Percentiles rank a stretch among this genome's conserved stretches.
phyloP scores from a whole-genome alignment of 2,329 filamentous ascomycete species.

The Simplicillium aogashimaense region DNA sequence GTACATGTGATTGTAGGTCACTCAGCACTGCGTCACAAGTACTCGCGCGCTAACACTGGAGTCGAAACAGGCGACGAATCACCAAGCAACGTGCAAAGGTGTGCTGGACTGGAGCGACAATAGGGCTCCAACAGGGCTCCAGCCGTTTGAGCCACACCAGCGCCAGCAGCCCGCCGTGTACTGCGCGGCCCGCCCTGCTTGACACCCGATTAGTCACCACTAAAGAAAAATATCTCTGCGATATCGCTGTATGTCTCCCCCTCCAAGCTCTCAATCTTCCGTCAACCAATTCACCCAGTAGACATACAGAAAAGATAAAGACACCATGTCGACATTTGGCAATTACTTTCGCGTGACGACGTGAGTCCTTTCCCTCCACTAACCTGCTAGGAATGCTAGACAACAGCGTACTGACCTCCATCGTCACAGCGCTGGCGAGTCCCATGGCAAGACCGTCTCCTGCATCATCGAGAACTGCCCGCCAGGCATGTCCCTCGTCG shows the following conservation, averaged over 20 bases:
- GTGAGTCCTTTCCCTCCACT: constrained; percentile 34
- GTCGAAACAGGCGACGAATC: constrained; percentile 15
- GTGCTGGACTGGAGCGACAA: constrained; percentile 14
- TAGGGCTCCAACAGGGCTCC: constrained; percentile 7
- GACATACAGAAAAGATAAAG: constrained; percentile 8
- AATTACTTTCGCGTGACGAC: constrained; percentile 72
- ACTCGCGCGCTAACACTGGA: background rate
- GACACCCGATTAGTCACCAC: background rate
- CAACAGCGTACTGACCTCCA: constrained; percentile 4
- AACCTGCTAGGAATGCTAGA: background rate
- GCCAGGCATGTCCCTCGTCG: constrained; percentile 75
- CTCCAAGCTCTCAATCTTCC: constrained; percentile 2
- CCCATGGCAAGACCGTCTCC: constrained; percentile 85
- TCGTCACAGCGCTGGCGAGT: constrained; percentile 40
- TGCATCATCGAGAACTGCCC: constrained; percentile 92
- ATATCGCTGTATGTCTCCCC: constrained; percentile 4
- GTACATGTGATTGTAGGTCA: too few relatives aligned
- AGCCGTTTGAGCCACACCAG: background rate
- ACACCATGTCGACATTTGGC: constrained; percentile 75
- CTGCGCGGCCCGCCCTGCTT: background rate
- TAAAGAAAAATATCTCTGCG: constrained; percentile 21
- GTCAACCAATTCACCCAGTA: constrained; percentile 4
- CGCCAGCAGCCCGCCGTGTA: background rate
- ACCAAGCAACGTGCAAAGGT: constrained; percentile 10
- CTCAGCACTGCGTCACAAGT: too few relatives aligned